Evolutionary conservation across 257 asterid genomes (phyloP).

Genomic region (Cruciata laevipes): DNA sequence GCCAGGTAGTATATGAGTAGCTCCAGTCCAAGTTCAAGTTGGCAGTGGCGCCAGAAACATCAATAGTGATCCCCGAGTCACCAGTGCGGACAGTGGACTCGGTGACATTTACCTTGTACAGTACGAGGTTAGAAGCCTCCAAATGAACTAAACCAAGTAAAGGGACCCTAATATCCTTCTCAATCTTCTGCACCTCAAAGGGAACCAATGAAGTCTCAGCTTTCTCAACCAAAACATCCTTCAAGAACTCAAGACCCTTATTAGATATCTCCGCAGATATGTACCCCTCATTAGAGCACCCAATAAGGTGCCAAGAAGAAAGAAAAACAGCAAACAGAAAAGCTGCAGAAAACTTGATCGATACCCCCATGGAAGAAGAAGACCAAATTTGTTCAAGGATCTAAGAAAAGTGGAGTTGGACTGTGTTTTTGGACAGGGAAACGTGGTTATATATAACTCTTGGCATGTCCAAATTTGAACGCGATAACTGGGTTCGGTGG

Average conservation of each 20-base stretch:
- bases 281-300: slow-evolving; percentile 49
- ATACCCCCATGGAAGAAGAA: slow-evolving; percentile 16
- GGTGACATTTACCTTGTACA: slow-evolving; percentile 43
- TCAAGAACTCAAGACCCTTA: slow-evolving; percentile 72
- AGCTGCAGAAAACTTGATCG: not conserved
- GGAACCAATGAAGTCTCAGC: slow-evolving; percentile 68
- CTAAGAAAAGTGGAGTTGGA: not conserved
- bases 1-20: slow-evolving; percentile 65
- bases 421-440: not conserved
- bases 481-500: slow-evolving; percentile 2
- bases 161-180: slow-evolving; percentile 51
- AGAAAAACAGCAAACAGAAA: slow-evolving; percentile 15
- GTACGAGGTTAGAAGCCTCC: slow-evolving; percentile 41
- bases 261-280: slow-evolving; percentile 51
- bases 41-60: slow-evolving; percentile 75
- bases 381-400: not conserved
- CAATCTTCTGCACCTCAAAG: slow-evolving; percentile 56
- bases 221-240: slow-evolving; percentile 46
- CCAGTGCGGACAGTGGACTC: slow-evolving; percentile 62
- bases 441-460: not conserved
- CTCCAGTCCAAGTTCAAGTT: slow-evolving; percentile 72
- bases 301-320: slow-evolving; percentile 18
- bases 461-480: slow-evolving; percentile 6
- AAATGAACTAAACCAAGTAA: slow-evolving; percentile 55
- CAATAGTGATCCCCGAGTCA: slow-evolving; percentile 55